Percentiles rank a stretch among this genome's conserved stretches.
Evolutionary conservation across 768 basidiomycete genomes (phyloP).

Genomic region (Rhizopogon roseolus): DNA sequence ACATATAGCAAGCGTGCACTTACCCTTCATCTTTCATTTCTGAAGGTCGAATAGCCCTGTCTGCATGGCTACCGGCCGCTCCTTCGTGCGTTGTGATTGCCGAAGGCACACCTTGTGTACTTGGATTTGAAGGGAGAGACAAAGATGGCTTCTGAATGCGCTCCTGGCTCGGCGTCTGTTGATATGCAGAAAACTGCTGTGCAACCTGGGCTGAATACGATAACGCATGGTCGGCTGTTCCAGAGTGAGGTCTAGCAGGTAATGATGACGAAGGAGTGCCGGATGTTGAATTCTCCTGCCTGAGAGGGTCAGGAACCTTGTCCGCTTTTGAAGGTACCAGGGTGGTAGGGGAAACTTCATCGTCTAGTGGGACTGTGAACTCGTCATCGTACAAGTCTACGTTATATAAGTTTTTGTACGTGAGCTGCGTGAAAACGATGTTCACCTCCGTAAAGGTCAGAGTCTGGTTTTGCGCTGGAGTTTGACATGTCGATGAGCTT

Average conservation of each 20-base stretch:
- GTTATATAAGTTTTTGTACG: slow-evolving; percentile 3
- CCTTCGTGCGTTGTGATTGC: slow-evolving; percentile 33
- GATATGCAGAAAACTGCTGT: slow-evolving; percentile 59
- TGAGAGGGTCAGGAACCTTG: slow-evolving; percentile 13
- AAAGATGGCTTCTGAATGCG: slow-evolving; percentile 39
- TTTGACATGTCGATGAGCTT: slow-evolving; percentile 22
- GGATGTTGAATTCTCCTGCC: slow-evolving; percentile 18
- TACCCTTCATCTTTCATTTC: slow-evolving; percentile 85
- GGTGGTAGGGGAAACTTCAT: slow-evolving; percentile 25
- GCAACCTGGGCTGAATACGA: slow-evolving; percentile 65
- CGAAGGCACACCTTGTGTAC: slow-evolving; percentile 16
- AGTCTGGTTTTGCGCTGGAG: slow-evolving; percentile 28
- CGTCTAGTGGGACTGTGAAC: slow-evolving; percentile 27
- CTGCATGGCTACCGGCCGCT: slow-evolving; percentile 30
- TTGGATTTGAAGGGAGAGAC: slow-evolving; percentile 20
- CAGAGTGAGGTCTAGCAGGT: slow-evolving; percentile 23
- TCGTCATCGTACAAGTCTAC: slow-evolving; percentile 53
- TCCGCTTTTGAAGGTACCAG: slow-evolving; percentile 18
- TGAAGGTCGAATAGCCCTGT: slow-evolving; percentile 57
- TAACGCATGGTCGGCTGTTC: slow-evolving; percentile 21
- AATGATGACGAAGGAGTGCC: slow-evolving; percentile 9
- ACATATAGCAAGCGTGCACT: slow-evolving; percentile 31
- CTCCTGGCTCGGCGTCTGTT: slow-evolving; percentile 63
- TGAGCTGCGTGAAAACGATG: neutral
- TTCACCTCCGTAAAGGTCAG: slow-evolving; percentile 45